Conservation (phyloP, 2,329 filamentous ascomycete genomes). For the Xylaria sp. region DNA sequence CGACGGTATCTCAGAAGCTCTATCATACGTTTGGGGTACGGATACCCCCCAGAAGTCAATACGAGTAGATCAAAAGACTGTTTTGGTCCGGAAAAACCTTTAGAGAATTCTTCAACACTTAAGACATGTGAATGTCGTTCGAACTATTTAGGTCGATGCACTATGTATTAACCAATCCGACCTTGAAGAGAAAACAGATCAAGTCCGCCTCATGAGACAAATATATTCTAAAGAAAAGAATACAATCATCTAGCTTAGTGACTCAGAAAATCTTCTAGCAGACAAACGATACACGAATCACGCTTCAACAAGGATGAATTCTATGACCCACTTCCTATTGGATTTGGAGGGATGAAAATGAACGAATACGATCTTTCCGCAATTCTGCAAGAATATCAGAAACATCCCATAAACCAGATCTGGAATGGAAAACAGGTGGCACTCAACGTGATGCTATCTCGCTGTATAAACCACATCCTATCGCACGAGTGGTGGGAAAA, state of each 20-base stretch:
- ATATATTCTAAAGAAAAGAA: conserved; percentile 22
- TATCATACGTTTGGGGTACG: conserved; percentile 22
- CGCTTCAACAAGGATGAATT: too few species aligned
- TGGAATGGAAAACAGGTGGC: background rate
- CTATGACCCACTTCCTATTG: background rate
- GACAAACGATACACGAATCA: background rate
- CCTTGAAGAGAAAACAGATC: background rate
- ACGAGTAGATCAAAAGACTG: background rate
- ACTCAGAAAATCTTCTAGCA: too few species aligned
- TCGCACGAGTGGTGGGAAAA: conserved; percentile 5
- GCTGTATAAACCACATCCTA: background rate
- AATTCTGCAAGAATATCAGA: background rate
- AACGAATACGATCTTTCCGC: background rate
- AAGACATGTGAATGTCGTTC: background rate
- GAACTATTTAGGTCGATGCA: conserved; percentile 31
- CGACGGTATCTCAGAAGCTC: background rate
- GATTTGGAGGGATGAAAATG: background rate
- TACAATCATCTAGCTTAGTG: conserved; percentile 21
- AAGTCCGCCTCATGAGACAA: conserved; percentile 27
- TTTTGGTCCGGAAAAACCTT: background rate
- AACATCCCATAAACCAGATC: too few species aligned
- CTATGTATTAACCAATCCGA: conserved; percentile 34
- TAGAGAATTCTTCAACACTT: background rate
- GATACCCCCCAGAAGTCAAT: background rate
- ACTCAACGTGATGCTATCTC: background rate